Evolutionary conservation across 495 filamentous ascomycete genomes (phyloP).

Genomic region (Penicillium lividum): DNA sequence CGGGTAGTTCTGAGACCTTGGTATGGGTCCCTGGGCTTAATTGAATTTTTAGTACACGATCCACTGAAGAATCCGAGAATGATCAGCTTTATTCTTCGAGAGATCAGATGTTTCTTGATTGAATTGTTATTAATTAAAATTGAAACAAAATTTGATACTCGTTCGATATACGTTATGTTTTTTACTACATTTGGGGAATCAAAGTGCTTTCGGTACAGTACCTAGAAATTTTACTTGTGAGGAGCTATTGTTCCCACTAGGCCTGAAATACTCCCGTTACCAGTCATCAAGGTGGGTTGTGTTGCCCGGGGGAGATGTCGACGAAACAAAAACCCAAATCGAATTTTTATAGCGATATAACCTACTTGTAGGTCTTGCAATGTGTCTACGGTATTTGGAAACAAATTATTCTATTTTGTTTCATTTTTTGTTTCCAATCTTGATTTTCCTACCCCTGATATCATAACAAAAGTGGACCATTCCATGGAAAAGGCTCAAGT

Average conservation of each 20-base stretch:
- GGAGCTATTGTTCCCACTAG: too few relatives aligned
- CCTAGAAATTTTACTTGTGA: too few relatives aligned
- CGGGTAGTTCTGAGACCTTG: conserved; percentile 1
- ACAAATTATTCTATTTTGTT: too few relatives aligned
- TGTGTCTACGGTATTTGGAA: too few relatives aligned
- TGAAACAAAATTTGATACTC: not conserved
- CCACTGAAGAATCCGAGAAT: not conserved
- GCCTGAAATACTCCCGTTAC: too few relatives aligned
- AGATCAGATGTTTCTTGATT: not conserved
- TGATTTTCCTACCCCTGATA: not conserved
- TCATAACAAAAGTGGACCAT: conserved; percentile 1
- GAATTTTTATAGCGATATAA: too few relatives aligned
- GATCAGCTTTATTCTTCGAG: not conserved
- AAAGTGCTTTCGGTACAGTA: too few relatives aligned
- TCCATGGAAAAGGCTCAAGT: conserved; percentile 5
- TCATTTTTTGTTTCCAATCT: too few relatives aligned
- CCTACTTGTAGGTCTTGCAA: too few relatives aligned
- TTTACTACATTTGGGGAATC: not conserved
- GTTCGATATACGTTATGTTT: not conserved
- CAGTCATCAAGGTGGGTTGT: not conserved
- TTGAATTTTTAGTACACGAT: not conserved
- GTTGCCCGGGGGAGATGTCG: not conserved
- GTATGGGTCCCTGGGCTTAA: not conserved
- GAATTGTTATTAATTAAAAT: not conserved
- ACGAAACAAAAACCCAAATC: not conserved